Evolutionary conservation across 805 yeast species (phyloP).

Genomic region (Metschnikowia koreensis): DNA sequence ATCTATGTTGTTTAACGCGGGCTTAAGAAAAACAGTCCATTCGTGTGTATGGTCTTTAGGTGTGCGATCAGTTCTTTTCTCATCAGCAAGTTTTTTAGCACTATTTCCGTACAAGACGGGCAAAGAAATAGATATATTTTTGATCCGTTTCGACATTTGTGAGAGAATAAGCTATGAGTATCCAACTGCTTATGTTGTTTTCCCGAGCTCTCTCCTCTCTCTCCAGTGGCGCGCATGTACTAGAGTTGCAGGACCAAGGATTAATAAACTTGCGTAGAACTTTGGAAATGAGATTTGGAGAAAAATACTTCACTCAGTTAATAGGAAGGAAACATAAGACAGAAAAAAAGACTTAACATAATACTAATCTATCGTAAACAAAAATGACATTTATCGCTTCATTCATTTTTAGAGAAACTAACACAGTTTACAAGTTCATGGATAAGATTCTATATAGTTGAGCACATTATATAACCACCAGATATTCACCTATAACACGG

Average conservation of each 20-base stretch:
- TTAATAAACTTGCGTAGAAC: too few relatives aligned
- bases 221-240: too few relatives aligned
- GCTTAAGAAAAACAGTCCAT: conserved; percentile 93
- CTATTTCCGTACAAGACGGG: conserved; percentile 82
- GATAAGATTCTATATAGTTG: too few relatives aligned
- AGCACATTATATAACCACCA: too few relatives aligned
- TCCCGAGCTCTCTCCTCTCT: not conserved
- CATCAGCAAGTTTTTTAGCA: conserved; percentile 59
- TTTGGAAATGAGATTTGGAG: too few relatives aligned
- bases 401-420: not conserved
- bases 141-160: conserved; percentile 24
- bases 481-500: too few relatives aligned
- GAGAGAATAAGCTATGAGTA: not conserved
- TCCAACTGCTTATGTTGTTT: not conserved
- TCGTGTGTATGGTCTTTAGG: conserved; percentile 91
- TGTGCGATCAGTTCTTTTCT: conserved; percentile 50
- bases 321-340: too few relatives aligned
- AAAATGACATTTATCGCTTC: not conserved
- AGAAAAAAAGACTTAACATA: too few relatives aligned
- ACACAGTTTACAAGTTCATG: too few relatives aligned
- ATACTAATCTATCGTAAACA: too few relatives aligned
- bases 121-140: conserved; percentile 55
- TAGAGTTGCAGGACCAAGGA: too few relatives aligned
- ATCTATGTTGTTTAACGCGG: conserved; percentile 66
- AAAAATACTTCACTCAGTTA: too few relatives aligned